Evolutionary conservation across 805 yeast species (phyloP).

Genomic region (Torulaspora microellipsoides): DNA sequence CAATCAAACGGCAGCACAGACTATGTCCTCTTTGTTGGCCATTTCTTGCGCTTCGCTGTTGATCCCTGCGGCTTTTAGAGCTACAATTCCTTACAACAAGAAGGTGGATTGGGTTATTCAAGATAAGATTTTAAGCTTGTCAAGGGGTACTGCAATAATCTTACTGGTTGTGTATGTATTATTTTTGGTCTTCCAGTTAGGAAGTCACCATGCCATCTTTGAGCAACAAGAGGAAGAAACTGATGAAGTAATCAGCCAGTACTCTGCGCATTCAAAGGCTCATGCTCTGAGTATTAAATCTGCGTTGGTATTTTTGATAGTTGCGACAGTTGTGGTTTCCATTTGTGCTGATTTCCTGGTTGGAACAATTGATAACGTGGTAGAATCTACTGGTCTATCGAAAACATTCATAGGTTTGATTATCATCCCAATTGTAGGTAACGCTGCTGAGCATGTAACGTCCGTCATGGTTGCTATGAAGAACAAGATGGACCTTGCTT

Average conservation of each 20-base stretch:
- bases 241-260: conserved; percentile 31
- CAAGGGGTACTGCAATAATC: conserved; percentile 82
- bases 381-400: conserved; percentile 76
- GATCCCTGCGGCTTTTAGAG: conserved; percentile 95
- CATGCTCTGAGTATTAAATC: conserved; percentile 47
- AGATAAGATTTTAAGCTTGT: conserved; percentile 57
- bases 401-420: conserved; percentile 94
- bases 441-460: conserved; percentile 98
- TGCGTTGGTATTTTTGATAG: conserved; percentile 50
- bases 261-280: conserved; percentile 21
- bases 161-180: conserved; percentile 71
- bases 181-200: conserved; percentile 81
- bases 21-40: conserved; percentile 92
- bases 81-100: conserved; percentile 52
- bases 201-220: conserved; percentile 75
- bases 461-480: conserved; percentile 92
- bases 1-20: conserved; percentile 96
- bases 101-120: conserved; percentile 35
- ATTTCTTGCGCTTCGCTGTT: conserved; percentile 83
- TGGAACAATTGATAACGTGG: conserved; percentile 87
- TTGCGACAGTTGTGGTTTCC: conserved; percentile 75
- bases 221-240: conserved; percentile 48
- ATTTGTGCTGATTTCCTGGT: conserved; percentile 91
- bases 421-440: conserved; percentile 93
- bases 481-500: conserved; percentile 95